These are phyloP conservation scores for Acorus gramineus DNA, from an alignment of 106 monocot species.

Conservation along the genomic window DNA sequence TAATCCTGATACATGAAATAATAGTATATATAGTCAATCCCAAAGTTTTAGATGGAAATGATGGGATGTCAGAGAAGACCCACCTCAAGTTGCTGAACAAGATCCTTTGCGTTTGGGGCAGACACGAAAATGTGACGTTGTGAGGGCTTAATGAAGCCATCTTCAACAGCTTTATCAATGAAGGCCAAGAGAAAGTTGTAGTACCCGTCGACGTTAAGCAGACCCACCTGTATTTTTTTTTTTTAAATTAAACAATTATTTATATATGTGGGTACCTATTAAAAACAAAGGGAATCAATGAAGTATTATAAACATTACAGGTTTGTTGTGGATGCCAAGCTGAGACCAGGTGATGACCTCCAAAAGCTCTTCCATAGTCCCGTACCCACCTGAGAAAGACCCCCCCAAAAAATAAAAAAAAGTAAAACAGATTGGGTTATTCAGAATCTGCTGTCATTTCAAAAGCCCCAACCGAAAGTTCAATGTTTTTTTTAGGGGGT, in stretches of 20 bases:
- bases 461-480: no score
- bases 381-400: constrained; percentile 47
- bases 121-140: constrained; percentile 59
- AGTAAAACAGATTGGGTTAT: no score
- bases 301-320: constrained; percentile 18
- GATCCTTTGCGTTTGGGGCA: constrained; percentile 47
- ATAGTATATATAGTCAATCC: no score
- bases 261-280: no score
- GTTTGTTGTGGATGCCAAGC: constrained; percentile 79
- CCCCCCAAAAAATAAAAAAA: no score
- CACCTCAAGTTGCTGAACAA: constrained; percentile 74
- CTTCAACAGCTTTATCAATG: constrained; percentile 81
- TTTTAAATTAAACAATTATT: no score
- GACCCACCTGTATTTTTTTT: constrained; percentile 42
- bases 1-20: constrained; percentile 41
- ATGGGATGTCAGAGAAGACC: background rate
- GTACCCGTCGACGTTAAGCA: constrained; percentile 93
- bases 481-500: no score
- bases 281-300: no score
- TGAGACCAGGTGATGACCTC: constrained; percentile 92
- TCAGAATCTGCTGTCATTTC: no score
- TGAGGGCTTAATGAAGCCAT: constrained; percentile 65
- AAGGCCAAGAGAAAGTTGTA: constrained; percentile 69
- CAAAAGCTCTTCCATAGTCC: constrained; percentile 74
- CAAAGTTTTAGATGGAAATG: background rate